These are phyloP conservation scores for Phytophthora agathidicida DNA, from an alignment of 352 stramenopile genomes.

Conservation along the genomic window DNA sequence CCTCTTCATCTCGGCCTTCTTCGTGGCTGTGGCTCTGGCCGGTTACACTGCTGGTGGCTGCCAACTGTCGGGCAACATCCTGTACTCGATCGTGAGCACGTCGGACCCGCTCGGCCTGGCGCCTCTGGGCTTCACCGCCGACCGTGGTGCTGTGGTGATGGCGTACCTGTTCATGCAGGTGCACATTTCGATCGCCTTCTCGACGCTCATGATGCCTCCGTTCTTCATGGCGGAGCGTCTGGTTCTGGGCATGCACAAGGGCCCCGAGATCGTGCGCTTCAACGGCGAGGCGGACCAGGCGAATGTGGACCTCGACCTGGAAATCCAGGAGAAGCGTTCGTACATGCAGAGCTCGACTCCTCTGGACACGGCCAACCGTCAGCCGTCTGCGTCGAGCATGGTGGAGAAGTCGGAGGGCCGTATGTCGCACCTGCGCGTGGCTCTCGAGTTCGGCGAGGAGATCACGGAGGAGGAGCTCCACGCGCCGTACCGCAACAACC, in stretches of 20 bases:
- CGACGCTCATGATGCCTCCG: constrained; percentile 39
- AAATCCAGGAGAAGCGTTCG: constrained; percentile 26
- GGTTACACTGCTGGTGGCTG: constrained; percentile 54
- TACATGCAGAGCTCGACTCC: constrained; percentile 28
- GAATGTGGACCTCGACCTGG: constrained; percentile 9
- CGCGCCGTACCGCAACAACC: constrained; percentile 39
- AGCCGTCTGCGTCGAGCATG: constrained; percentile 6
- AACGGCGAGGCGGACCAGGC: constrained; percentile 14
- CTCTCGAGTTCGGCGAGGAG: constrained; percentile 34
- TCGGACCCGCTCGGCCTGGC: constrained; percentile 20
- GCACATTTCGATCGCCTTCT: constrained; percentile 45
- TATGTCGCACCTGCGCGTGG: constrained; percentile 22
- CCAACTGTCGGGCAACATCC: constrained; percentile 55
- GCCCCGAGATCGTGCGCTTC: constrained; percentile 4
- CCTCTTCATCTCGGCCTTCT: constrained; percentile 46
- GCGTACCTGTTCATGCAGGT: constrained; percentile 55
- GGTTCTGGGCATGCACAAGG: constrained; percentile 58
- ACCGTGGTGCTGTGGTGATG: constrained; percentile 47
- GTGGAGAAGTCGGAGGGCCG: constrained; percentile 13
- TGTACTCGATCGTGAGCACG: constrained; percentile 51
- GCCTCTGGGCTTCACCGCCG: constrained; percentile 42
- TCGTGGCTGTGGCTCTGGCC: constrained; percentile 37
- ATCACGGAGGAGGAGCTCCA: constrained; percentile 23
- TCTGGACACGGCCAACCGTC: constrained; percentile 10
- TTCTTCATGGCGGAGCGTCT: constrained; percentile 59